A percentile compares a stretch with the other conserved stretches of the same genome.
Conservation (phyloP, 2,329 filamentous ascomycete species). For the Cladophialophora chaetospira region DNA sequence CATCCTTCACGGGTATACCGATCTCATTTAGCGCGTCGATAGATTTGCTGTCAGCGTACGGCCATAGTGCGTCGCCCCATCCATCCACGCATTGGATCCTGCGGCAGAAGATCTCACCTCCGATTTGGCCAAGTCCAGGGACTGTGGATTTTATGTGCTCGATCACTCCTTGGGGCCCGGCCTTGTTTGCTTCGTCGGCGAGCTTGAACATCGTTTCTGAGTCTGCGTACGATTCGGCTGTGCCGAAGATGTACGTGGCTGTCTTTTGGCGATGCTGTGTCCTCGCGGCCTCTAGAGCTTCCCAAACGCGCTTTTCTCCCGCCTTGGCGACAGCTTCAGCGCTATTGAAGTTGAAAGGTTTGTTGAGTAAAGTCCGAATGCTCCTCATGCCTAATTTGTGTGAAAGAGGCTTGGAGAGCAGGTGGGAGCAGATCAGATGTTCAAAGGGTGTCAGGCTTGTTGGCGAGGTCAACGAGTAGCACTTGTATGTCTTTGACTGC, state of each 20-base stretch:
- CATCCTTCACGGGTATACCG: conserved; percentile 40
- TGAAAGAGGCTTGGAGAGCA: conserved; percentile 49
- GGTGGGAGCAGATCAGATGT: conserved; percentile 48
- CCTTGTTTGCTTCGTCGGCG: conserved; percentile 35
- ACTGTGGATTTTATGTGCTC: conserved; percentile 37
- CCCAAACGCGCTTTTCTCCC: conserved; percentile 40
- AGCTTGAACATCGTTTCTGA: conserved; percentile 26
- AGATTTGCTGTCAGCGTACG: conserved; percentile 44
- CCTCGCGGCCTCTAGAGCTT: conserved; percentile 46
- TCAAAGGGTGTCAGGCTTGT: conserved; percentile 43
- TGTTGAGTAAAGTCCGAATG: conserved; percentile 49
- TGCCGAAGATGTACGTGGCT: conserved; percentile 41
- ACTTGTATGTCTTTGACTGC: conserved; percentile 23
- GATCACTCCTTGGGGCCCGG: conserved; percentile 33
- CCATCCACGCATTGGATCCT: conserved; percentile 42
- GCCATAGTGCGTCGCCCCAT: conserved; percentile 41
- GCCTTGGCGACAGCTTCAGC: conserved; percentile 44
- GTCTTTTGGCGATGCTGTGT: conserved; percentile 53
- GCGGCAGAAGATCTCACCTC: conserved; percentile 47
- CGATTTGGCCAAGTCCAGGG: conserved; percentile 46
- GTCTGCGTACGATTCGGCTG: conserved; percentile 24
- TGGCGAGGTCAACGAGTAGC: conserved; percentile 30
- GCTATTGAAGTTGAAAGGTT: conserved; percentile 46
- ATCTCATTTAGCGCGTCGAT: conserved; percentile 39
- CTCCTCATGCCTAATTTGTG: conserved; percentile 48